Percentiles rank a stretch among this genome's conserved stretches.
Evolutionary conservation across 2,329 filamentous ascomycete genomes (phyloP).

Genomic region (Curvularia eragrostidis): DNA sequence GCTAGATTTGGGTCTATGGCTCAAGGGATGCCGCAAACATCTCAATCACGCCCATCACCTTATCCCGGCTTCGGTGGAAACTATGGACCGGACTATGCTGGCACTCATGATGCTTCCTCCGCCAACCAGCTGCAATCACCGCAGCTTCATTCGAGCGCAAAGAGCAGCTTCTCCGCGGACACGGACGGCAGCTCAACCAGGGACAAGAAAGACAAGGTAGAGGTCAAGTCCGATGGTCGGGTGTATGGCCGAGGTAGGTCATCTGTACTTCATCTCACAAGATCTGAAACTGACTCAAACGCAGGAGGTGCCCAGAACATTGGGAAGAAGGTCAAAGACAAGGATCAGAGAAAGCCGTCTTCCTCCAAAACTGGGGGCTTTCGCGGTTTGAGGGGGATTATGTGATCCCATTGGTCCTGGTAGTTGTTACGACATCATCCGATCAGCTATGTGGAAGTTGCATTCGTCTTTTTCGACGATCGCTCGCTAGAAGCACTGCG

Average conservation of each 20-base stretch:
- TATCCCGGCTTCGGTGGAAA: constrained; percentile 36
- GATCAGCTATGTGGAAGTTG: constrained; percentile 7
- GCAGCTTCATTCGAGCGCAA: constrained; percentile 42
- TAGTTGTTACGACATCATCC: constrained; percentile 1
- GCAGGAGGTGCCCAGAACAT: constrained; percentile 61
- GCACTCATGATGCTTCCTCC: constrained; percentile 42
- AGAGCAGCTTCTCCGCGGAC: constrained; percentile 52
- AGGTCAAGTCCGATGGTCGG: constrained; percentile 57
- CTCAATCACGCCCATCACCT: constrained; percentile 28
- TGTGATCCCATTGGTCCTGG: constrained; percentile 26
- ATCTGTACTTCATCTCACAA: constrained; percentile 1
- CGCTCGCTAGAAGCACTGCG: neutral
- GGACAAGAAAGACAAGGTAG: constrained; percentile 54
- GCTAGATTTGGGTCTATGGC: constrained; percentile 40
- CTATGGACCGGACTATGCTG: constrained; percentile 36
- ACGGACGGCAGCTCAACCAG: constrained; percentile 45
- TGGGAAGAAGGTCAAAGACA: constrained; percentile 61
- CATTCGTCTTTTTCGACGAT: constrained; percentile 1
- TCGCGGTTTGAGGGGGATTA: constrained; percentile 50
- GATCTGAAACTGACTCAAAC: constrained; percentile 42
- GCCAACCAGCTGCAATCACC: constrained; percentile 35
- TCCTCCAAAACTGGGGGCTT: constrained; percentile 48
- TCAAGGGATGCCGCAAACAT: constrained; percentile 26
- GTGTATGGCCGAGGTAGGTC: constrained; percentile 63
- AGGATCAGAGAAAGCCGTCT: constrained; percentile 55